phyloP scores from a whole-genome alignment of 768 basidiomycete species.

The Leccinellum albellum region DNA sequence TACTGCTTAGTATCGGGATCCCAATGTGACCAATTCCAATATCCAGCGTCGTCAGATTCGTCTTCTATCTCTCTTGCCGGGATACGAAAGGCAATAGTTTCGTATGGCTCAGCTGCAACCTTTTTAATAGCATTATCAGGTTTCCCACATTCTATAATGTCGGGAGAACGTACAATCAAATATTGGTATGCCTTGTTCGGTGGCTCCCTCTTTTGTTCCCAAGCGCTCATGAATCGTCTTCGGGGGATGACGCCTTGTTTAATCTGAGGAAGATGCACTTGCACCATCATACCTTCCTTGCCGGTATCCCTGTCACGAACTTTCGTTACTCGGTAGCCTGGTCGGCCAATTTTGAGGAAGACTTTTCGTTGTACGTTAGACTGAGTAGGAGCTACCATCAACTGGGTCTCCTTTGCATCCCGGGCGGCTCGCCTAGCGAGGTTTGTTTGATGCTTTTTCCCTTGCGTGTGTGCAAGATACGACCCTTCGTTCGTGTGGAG shows the following conservation, averaged over 20 bases:
- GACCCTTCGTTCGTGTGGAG: slow-evolving; percentile 99
- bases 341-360: slow-evolving; percentile 95
- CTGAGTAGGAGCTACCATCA: slow-evolving; percentile 84
- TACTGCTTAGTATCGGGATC: slow-evolving; percentile 99
- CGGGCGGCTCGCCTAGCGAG: slow-evolving; percentile 95
- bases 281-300: slow-evolving; percentile 96
- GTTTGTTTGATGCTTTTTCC: slow-evolving; percentile 99
- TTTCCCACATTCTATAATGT: slow-evolving; percentile 13
- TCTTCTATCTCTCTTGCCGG: slow-evolving; percentile 97
- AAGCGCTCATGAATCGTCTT: slow-evolving; percentile 93
- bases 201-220: slow-evolving; percentile 93
- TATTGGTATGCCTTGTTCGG: slow-evolving; percentile 98
- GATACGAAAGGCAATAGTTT: slow-evolving; percentile 98
- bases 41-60: slow-evolving; percentile 83
- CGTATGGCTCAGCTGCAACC: slow-evolving; percentile 99
- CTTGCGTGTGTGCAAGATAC: slow-evolving; percentile 98
- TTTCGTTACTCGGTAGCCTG: slow-evolving; percentile 95
- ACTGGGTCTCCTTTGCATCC: slow-evolving; percentile 89
- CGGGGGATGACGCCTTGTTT: slow-evolving; percentile 81
- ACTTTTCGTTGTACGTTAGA: slow-evolving; percentile 83
- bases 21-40: slow-evolving; percentile 99
- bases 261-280: slow-evolving; percentile 93
- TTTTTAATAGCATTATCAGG: slow-evolving; percentile 35
- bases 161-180: slow-evolving; percentile 69
- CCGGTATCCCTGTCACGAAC: slow-evolving; percentile 87